These are phyloP conservation scores for Trypanosoma boissoni DNA, from an alignment of 208 protist genomes.

Conservation along the genomic window DNA sequence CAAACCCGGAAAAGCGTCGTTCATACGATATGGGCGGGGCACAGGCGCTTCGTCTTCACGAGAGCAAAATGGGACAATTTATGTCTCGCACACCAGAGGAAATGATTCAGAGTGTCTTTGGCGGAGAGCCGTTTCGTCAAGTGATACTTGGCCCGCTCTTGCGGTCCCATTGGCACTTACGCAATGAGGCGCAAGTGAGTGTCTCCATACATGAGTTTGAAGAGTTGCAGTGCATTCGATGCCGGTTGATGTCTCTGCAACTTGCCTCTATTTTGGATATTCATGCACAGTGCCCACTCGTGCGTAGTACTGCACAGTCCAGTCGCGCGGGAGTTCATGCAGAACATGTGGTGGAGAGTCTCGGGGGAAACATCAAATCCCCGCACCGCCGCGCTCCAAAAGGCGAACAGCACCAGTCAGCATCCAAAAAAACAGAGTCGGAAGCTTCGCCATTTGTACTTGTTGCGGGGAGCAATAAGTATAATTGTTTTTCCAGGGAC, in stretches of 20 bases:
- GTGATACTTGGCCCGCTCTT: constrained; percentile 64
- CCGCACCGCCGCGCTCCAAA: too few relatives aligned
- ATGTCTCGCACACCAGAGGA: constrained; percentile 76
- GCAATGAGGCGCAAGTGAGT: constrained; percentile 78
- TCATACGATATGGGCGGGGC: constrained; percentile 73
- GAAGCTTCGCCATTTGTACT: constrained; percentile 38
- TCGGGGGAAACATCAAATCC: too few relatives aligned
- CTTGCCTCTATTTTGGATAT: constrained; percentile 73
- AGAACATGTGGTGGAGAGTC: background rate
- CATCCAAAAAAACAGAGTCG: background rate
- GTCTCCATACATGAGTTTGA: constrained; percentile 83
- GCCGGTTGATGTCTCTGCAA: constrained; percentile 58
- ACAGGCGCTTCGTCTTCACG: constrained; percentile 56
- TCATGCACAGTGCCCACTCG: constrained; percentile 49
- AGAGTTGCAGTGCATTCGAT: constrained; percentile 76
- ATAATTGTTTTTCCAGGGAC: constrained; percentile 74
- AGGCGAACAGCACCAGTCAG: too few relatives aligned
- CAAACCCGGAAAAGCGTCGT: constrained; percentile 78
- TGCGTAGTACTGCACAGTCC: background rate
- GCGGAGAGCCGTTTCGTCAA: constrained; percentile 65
- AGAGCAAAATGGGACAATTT: constrained; percentile 66
- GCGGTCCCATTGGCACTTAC: constrained; percentile 77
- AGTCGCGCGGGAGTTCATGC: background rate
- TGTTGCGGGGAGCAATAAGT: constrained; percentile 50
- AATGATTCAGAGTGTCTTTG: constrained; percentile 85